Evolutionary conservation across 2,329 filamentous ascomycete species (phyloP).

Genomic region (Zarea fungicola): DNA sequence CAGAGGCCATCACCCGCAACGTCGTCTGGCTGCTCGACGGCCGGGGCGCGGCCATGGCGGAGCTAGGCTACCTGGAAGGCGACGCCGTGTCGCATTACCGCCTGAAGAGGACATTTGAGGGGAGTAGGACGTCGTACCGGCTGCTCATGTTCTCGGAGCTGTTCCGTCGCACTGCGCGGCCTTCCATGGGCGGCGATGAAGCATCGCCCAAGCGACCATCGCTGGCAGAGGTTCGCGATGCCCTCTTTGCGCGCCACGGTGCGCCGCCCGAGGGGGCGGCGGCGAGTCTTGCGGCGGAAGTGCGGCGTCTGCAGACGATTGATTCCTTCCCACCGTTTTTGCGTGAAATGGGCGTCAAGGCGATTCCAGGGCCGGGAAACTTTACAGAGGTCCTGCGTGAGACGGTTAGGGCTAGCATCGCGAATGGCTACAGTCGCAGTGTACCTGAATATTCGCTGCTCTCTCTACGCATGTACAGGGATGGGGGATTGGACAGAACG

Average conservation of each 20-base stretch:
- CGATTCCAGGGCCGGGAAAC: conserved; percentile 17
- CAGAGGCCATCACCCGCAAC: conserved; percentile 44
- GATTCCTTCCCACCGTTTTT: conserved; percentile 38
- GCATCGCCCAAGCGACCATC: conserved; percentile 11
- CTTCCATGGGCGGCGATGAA: background rate
- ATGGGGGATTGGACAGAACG: background rate
- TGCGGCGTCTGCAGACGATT: conserved; percentile 38
- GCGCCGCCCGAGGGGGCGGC: conserved; percentile 38
- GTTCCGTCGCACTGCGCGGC: conserved; percentile 30
- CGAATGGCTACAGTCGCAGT: conserved; percentile 26
- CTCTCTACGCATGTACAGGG: conserved; percentile 2
- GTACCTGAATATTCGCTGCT: background rate
- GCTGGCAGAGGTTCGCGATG: conserved; percentile 35
- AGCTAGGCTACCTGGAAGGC: conserved; percentile 42
- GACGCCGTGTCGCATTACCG: conserved; percentile 38
- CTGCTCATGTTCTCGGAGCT: conserved; percentile 49
- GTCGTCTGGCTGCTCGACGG: conserved; percentile 46
- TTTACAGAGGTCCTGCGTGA: conserved; percentile 31
- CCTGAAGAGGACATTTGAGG: conserved; percentile 40
- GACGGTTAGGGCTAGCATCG: conserved; percentile 29
- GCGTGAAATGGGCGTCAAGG: conserved; percentile 35
- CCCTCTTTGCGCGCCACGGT: conserved; percentile 41
- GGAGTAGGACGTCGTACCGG: conserved; percentile 41
- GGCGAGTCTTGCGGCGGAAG: conserved; percentile 33
- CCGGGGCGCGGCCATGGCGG: conserved; percentile 31